Conservation (phyloP, 768 basidiomycete genomes). For the Lepiota venenata region DNA sequence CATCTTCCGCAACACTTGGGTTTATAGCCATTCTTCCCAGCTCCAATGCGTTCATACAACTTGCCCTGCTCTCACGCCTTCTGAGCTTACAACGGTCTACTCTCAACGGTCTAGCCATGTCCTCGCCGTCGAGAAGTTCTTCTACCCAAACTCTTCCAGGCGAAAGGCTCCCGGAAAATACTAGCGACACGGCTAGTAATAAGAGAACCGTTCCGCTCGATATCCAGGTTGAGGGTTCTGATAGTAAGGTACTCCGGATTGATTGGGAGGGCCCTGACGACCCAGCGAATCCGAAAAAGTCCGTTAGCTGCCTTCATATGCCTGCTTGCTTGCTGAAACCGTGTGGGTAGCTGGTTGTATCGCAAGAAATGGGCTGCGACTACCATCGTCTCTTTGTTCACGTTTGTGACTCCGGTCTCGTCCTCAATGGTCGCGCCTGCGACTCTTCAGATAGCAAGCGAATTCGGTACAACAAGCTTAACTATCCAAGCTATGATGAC, state of each 20-base stretch:
- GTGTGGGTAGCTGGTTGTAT: slow-evolving; percentile 46
- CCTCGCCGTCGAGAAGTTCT: neutral
- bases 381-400: slow-evolving; percentile 60
- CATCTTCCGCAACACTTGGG: neutral
- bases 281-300: slow-evolving; percentile 59
- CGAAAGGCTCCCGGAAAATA: slow-evolving; percentile 3
- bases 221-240: neutral
- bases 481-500: slow-evolving; percentile 53
- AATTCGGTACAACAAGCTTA: slow-evolving; percentile 52
- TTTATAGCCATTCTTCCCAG: neutral
- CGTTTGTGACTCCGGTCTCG: slow-evolving; percentile 65
- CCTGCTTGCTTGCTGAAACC: neutral
- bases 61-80: neutral
- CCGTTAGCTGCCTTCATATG: slow-evolving; percentile 8
- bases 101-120: neutral
- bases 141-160: slow-evolving; percentile 11
- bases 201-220: neutral
- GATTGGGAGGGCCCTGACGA: slow-evolving; percentile 66
- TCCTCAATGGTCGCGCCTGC: slow-evolving; percentile 79
- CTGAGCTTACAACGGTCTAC: neutral
- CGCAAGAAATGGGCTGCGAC: slow-evolving; percentile 64
- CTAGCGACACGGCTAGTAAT: neutral
- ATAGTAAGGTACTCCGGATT: slow-evolving; percentile 33
- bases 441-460: slow-evolving; percentile 39
- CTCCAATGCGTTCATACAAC: neutral